phyloP scores from a whole-genome alignment of 345 rosid genomes.

The Microthlaspi erraticum region DNA sequence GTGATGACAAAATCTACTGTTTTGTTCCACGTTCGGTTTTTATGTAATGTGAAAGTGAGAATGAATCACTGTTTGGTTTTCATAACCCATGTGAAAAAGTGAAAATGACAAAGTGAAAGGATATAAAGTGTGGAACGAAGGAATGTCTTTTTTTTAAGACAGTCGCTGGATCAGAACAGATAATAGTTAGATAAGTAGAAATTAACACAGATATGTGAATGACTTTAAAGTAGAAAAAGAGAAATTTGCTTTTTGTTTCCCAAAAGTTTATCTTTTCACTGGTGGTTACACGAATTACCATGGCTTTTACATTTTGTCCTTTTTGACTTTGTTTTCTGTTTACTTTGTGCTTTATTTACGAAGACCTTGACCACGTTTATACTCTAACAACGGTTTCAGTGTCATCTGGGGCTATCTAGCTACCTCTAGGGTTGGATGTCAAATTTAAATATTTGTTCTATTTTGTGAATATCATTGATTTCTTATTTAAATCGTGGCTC shows the following conservation, averaged over 20 bases:
- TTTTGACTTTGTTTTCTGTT: conserved; percentile 25
- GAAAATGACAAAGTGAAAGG: conserved; percentile 10
- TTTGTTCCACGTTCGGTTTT: conserved; percentile 24
- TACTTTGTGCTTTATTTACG: conserved; percentile 34
- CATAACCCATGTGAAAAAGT: conserved; percentile 13
- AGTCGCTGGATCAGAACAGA: conserved; percentile 26
- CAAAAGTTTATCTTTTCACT: conserved; percentile 41
- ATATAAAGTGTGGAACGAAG: conserved; percentile 22
- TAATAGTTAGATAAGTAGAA: not conserved
- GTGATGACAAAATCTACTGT: not conserved
- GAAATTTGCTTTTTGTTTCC: conserved; percentile 10
- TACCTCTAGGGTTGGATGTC: conserved; percentile 36
- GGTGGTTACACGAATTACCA: conserved; percentile 41
- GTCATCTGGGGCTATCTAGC: conserved; percentile 28
- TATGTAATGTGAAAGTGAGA: conserved; percentile 7
- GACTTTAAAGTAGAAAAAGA: not conserved
- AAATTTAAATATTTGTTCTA: not conserved
- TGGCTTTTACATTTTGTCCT: conserved; percentile 23
- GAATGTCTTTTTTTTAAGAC: conserved; percentile 37
- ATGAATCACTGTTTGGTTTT: conserved; percentile 13
- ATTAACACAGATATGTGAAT: not conserved
- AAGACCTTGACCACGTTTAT: conserved; percentile 38
- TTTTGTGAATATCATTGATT: conserved; percentile 3
- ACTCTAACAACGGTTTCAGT: conserved; percentile 32
- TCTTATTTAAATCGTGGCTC: conserved; percentile 3